Conservation (phyloP, 1,284 basidiomycete genomes). For the Cystobasidium sp. region DNA sequence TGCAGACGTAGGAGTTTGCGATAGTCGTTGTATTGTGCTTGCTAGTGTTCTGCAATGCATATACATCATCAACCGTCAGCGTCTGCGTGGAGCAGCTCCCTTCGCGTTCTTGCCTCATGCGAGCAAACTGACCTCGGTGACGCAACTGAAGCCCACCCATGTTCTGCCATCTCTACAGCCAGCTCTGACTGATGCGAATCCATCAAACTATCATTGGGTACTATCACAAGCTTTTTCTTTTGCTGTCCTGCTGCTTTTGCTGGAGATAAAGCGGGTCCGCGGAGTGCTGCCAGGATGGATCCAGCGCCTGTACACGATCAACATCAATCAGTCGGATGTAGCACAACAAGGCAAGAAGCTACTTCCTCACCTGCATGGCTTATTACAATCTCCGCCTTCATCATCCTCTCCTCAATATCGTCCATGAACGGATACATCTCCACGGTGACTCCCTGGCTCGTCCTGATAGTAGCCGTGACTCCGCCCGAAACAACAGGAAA, state of each 20-base stretch:
- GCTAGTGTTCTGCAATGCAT: slow-evolving; percentile 29
- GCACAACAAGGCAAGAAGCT: neutral
- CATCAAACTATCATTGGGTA: slow-evolving; percentile 85
- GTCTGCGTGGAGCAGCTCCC: neutral
- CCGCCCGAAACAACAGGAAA: slow-evolving; percentile 53
- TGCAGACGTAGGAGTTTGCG: neutral
- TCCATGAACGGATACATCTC: slow-evolving; percentile 74
- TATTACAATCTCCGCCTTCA: slow-evolving; percentile 74
- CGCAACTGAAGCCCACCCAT: slow-evolving; percentile 59
- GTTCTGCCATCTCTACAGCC: slow-evolving; percentile 68
- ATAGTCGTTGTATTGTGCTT: neutral
- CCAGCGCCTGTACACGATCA: slow-evolving; percentile 73
- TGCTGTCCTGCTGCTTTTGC: slow-evolving; percentile 47
- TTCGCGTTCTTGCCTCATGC: neutral
- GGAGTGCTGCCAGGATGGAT: slow-evolving; percentile 85
- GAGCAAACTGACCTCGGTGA: slow-evolving; percentile 18
- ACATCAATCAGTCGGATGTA: slow-evolving; percentile 17
- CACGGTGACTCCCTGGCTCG: slow-evolving; percentile 63
- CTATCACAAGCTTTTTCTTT: slow-evolving; percentile 78
- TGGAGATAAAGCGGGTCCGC: slow-evolving; percentile 54
- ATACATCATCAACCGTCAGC: neutral
- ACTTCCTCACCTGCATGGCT: slow-evolving; percentile 81
- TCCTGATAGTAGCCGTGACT: slow-evolving; percentile 48
- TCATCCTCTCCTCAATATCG: slow-evolving; percentile 69
- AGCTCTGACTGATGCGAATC: slow-evolving; percentile 94